Percentiles rank a stretch among this genome's conserved stretches.
Evolutionary conservation across 768 basidiomycete genomes (phyloP).

Genomic region (Boletales sp.): DNA sequence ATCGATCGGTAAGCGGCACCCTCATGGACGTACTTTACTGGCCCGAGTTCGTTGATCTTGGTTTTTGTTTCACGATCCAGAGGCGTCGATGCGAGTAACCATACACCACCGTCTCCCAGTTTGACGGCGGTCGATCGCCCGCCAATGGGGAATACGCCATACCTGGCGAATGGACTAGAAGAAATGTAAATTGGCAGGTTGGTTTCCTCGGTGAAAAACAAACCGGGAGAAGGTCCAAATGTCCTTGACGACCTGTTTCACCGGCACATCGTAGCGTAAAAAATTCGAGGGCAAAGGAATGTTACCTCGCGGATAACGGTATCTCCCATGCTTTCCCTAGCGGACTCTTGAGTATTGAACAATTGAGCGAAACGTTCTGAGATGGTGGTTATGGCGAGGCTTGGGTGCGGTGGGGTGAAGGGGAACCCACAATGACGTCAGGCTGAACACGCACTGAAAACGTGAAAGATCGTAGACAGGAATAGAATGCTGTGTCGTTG

Average conservation of each 20-base stretch:
- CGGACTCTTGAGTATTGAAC: constrained; percentile 1
- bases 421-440: constrained; percentile 19
- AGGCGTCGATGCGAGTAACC: constrained; percentile 81
- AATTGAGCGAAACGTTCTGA: constrained; percentile 6
- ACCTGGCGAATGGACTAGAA: constrained; percentile 62
- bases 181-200: constrained; percentile 5
- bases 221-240: constrained; percentile 69
- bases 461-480: constrained; percentile 1
- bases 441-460: constrained; percentile 8
- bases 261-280: neutral
- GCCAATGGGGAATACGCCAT: constrained; percentile 68
- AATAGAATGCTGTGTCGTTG: neutral
- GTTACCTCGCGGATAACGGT: constrained; percentile 43
- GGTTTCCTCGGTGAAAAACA: constrained; percentile 8
- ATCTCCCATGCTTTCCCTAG: constrained; percentile 28
- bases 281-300: neutral
- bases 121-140: constrained; percentile 81
- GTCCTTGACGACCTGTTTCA: constrained; percentile 42
- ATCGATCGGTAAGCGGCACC: neutral
- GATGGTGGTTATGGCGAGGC: constrained; percentile 17
- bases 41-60: constrained; percentile 60
- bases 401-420: constrained; percentile 8
- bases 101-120: constrained; percentile 65
- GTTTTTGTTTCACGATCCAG: constrained; percentile 60
- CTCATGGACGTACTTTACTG: constrained; percentile 49